Evolutionary conservation across 768 basidiomycete genomes (phyloP), one percentile per base, ranked within the genome.

Genomic region (Psilocybe sp.): DNA sequence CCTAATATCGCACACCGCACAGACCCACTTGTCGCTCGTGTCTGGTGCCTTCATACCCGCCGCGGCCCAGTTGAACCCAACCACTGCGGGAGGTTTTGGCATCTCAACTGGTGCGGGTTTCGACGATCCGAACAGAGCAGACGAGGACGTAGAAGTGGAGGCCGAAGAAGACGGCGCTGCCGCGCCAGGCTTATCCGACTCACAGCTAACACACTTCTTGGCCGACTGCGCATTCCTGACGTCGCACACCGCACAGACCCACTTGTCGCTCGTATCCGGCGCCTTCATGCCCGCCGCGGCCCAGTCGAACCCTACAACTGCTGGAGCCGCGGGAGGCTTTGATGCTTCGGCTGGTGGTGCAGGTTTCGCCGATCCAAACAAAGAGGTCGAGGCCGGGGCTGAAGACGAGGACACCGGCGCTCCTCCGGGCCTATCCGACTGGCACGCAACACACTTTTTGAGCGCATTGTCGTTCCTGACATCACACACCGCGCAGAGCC

Each of bases 1-100:
- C 31, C 60, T 53, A 38, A 84, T 57, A 60, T 66, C 69, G 50
- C 88, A 91, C 2, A 63, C 55, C 1, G 60, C 64, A 59, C 87
- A 89, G 11, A 55, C 77, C 86, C 86, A 89, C 13, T 50, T 57
- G 45, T 60, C 57, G 16, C 56, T 65, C 33, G 57, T 56, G 9
- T 56, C 49, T 8, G 80, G 76, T 1, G 71, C 64, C 55, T 77
- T 81, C 51, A 78, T 64, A 3, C 83, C 85, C 0, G 82, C 81
- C 10, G 80, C 84, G 4, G 75, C 70, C 76, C 81, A 87, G 57
- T 86, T 71, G 56, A 87, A 87, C 31, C 70, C 69, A 36, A 71
- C 67, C 45, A 56, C 40, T 23, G 58, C 45, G 46, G 64, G 53
- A 31, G 20, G n/a, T n/a, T n/a, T n/a, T n/a, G n/a, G n/a, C n/a